Base-by-base conservation (phyloP, 2,329 filamentous ascomycete genomes). In the Truncatella angustata region DNA sequence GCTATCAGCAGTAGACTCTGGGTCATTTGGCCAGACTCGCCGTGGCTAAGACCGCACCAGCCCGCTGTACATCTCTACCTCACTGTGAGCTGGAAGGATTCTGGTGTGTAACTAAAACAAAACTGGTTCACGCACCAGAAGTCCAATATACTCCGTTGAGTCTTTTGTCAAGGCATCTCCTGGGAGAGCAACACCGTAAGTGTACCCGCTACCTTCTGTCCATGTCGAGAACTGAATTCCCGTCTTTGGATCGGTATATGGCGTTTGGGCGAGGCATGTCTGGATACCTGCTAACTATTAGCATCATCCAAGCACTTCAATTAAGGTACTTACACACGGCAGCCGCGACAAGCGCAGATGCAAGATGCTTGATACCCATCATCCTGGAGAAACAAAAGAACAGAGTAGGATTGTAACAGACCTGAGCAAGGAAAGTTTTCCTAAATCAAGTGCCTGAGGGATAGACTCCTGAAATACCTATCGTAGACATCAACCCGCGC, bases 1-100 rank as follows among this genome's bases (percentile, higher is more conserved):
- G 80, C 80, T 50, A 84, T 64, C 20, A 87, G 70, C 55, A 62
- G 51, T 46, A 66, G 49, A 34, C 64, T 61, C 24, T 66, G 56
- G 9, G 64, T 67, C 65, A 67, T 67, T 54, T 66, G 64, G n/a
- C 65, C 65, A 6, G 65, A 66, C 53, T 66, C 49, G 49, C 64
- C 65, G 47, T 63, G 58, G 40, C 64, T 66, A 35, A 67, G 34
- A 52, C 65, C 65, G 20, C 65, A 67, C 65, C 65, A 67, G 3
- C 63, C 65, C 4, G 53, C 59, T 6, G 60, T 49, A 32, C 65
- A 67, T 64, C 59, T 56, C 65, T 67, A 57, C 39, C 42, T 5
- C 16, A 28, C 12, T 28, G 32, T 48, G 20, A 30, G 44, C n/a
- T n/a, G n/a, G n/a, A n/a, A n/a, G n/a, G n/a, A n/a, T n/a, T n/a